Conservation (phyloP, 768 basidiomycete species). For the Tylopilus intermedius region DNA sequence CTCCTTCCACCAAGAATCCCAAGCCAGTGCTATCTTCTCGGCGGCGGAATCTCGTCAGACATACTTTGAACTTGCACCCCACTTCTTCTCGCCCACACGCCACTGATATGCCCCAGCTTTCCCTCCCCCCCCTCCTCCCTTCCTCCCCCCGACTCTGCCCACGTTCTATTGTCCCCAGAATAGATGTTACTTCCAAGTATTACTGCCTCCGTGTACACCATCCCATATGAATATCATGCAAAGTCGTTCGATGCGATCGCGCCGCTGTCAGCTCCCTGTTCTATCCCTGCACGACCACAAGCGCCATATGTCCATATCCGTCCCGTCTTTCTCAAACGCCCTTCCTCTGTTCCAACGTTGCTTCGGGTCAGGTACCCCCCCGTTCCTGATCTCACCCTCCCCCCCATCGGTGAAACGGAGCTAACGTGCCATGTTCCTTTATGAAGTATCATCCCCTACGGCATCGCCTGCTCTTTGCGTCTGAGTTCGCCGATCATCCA, state of each 20-base stretch:
- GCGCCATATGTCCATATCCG: constrained; percentile 17
- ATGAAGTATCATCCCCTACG: constrained; percentile 7
- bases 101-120: not conserved
- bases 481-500: not conserved
- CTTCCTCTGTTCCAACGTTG: not conserved
- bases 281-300: constrained; percentile 10
- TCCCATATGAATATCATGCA: not conserved
- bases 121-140: not conserved
- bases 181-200: not conserved
- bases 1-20: not conserved
- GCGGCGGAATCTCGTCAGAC: constrained; percentile 3
- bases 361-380: constrained; percentile 1
- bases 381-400: constrained; percentile 18
- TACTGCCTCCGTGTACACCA: not conserved
- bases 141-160: too few relatives aligned
- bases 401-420: constrained; percentile 20
- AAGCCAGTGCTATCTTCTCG: not conserved
- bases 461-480: not conserved
- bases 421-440: constrained; percentile 8
- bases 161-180: not conserved
- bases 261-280: not conserved
- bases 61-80: not conserved
- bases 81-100: not conserved
- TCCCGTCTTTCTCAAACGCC: not conserved
- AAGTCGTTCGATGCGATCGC: not conserved